A percentile compares a stretch with the other conserved stretches of the same genome.
phyloP scores from a whole-genome alignment of 345 rosid species.

The Salix caprea region DNA sequence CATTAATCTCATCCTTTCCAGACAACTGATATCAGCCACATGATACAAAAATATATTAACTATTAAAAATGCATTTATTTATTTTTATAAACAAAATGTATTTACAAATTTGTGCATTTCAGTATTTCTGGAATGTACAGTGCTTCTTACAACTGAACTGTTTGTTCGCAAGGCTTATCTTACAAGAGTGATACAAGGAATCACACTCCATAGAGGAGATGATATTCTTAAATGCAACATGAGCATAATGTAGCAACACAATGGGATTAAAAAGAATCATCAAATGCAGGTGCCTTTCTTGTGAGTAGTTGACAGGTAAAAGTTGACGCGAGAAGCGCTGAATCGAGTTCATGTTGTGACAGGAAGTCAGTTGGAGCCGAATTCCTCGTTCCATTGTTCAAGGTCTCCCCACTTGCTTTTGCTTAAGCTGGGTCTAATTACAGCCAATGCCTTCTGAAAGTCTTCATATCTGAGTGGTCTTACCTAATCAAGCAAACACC shows the following conservation, averaged over 20 bases:
- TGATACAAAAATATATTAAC: neutral
- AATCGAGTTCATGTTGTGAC: neutral
- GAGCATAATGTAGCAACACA: neutral
- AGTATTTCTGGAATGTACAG: neutral
- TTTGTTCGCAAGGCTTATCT: neutral
- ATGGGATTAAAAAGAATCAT: neutral
- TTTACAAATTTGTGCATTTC: neutral
- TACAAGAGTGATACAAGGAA: neutral
- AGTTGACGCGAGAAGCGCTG: neutral
- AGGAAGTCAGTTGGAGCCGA: conserved; percentile 55
- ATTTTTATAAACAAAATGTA: neutral
- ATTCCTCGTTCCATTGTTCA: conserved; percentile 82
- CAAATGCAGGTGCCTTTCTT: neutral
- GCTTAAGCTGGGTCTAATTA: conserved; percentile 84
- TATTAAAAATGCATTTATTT: too few relatives aligned
- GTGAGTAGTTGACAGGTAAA: neutral
- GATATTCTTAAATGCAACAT: neutral
- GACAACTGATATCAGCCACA: neutral
- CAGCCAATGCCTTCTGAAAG: conserved; percentile 72
- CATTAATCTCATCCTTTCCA: neutral
- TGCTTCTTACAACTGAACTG: neutral
- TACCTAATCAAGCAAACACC: conserved; percentile 42
- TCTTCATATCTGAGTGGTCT: conserved; percentile 75
- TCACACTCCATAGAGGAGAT: neutral
- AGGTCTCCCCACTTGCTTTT: conserved; percentile 92